Evolutionary conservation across 495 filamentous ascomycete species (phyloP).

Genomic region (Hypoxylon fragiforme): DNA sequence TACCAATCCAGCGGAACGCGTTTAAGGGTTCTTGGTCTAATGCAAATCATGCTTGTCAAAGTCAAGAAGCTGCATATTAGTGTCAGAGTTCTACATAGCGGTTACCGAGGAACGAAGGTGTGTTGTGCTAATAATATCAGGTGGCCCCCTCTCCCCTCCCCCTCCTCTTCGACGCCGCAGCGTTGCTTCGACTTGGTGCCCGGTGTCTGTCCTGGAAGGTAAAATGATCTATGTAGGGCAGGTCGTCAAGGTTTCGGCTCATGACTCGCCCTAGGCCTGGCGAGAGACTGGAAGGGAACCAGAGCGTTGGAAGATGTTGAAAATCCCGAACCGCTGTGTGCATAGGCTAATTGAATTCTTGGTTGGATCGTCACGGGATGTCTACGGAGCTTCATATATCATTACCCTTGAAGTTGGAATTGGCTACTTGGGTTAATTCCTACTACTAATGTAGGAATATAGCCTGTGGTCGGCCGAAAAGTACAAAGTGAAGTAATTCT

Average conservation of each 20-base stretch:
- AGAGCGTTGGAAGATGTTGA: too few relatives aligned
- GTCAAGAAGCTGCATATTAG: constrained; percentile 5
- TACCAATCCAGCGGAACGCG: constrained; percentile 24
- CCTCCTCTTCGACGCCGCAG: background rate
- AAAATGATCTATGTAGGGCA: background rate
- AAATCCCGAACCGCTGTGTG: constrained; percentile 10
- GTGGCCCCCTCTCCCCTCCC: too few relatives aligned
- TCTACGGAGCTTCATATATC: constrained; percentile 7
- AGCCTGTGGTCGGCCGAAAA: constrained; percentile 18
- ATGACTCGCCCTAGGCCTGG: constrained; percentile 22
- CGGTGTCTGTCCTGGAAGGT: constrained; percentile 13
- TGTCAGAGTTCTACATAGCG: background rate
- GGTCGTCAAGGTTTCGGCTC: constrained; percentile 3
- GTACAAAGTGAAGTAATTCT: background rate
- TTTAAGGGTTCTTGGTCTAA: constrained; percentile 19
- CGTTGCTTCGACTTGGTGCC: constrained; percentile 12
- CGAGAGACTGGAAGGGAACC: too few relatives aligned
- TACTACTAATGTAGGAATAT: constrained; percentile 8
- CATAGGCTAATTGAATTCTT: constrained; percentile 20
- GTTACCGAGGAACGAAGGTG: background rate
- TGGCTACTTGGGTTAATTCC: constrained; percentile 17
- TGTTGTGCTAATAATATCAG: background rate
- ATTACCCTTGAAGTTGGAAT: background rate
- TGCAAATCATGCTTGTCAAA: constrained; percentile 25
- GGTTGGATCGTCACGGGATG: constrained; percentile 5